phyloP scores from a whole-genome alignment of 2,329 filamentous ascomycete genomes.

The Colletotrichum sp. region DNA sequence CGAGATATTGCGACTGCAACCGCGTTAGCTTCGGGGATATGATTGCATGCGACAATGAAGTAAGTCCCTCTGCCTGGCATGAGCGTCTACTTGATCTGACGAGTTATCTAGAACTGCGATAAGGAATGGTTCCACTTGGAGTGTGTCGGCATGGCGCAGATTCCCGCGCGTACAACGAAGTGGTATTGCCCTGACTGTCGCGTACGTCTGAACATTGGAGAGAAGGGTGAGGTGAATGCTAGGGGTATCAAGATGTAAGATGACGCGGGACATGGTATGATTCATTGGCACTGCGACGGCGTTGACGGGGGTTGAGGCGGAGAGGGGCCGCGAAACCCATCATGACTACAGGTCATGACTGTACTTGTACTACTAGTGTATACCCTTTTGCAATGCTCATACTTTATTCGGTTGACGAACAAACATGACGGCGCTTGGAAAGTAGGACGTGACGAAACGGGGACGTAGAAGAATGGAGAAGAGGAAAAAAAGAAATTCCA shows the following conservation, averaged over 20 bases:
- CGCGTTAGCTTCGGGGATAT: conserved; percentile 82
- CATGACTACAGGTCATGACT: not conserved
- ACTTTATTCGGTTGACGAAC: not conserved
- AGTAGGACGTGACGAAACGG: not conserved
- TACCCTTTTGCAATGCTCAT: not conserved
- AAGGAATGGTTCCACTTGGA: conserved; percentile 86
- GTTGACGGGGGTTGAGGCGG: not conserved
- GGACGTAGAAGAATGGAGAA: not conserved
- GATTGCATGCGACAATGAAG: conserved; percentile 83
- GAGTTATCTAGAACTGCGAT: conserved; percentile 63
- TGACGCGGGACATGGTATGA: not conserved
- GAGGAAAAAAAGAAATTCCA: not conserved
- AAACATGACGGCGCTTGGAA: not conserved
- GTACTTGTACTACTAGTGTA: not conserved
- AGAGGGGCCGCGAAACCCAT: not conserved
- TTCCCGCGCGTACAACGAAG: conserved; percentile 75
- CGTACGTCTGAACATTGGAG: conserved; percentile 64
- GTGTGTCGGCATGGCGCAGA: conserved; percentile 71
- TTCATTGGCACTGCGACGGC: not conserved
- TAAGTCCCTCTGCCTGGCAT: conserved; percentile 48
- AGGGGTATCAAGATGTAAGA: conserved; percentile 53
- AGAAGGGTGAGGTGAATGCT: conserved; percentile 67
- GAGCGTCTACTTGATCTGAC: conserved; percentile 22
- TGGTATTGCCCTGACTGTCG: conserved; percentile 86
- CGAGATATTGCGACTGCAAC: conserved; percentile 78